phyloP scores from a whole-genome alignment of 2,329 filamentous ascomycete genomes.

The Shiraia bambusicola region DNA sequence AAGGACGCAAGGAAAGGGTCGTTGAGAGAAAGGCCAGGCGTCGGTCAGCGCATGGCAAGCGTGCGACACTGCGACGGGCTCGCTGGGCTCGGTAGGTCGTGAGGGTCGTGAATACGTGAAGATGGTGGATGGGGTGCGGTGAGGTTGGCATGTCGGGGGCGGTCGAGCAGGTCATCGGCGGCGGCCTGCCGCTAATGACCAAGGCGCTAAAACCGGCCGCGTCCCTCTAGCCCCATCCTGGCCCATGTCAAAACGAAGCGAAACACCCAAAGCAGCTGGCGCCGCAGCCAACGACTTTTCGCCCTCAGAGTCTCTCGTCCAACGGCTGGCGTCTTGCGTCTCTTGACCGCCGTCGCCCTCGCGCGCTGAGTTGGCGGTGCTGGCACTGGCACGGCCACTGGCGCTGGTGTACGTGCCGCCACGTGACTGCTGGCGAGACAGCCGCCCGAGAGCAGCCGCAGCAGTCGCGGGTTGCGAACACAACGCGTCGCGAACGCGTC shows the following conservation, averaged over 20 bases:
- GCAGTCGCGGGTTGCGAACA: conserved; percentile 3
- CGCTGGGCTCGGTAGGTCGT: conserved; percentile 16
- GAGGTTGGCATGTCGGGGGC: conserved; percentile 13
- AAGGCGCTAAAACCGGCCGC: conserved; percentile 6
- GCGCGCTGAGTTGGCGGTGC: neutral
- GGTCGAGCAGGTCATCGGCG: conserved; percentile 15
- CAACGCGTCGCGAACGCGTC: conserved; percentile 25
- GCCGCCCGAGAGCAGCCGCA: conserved; percentile 3
- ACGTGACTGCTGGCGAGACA: conserved; percentile 9
- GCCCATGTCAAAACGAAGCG: conserved; percentile 6
- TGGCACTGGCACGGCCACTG: too few species aligned
- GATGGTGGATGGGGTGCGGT: conserved; percentile 14
- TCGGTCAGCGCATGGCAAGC: conserved; percentile 26
- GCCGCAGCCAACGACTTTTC: conserved; percentile 6
- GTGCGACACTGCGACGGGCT: conserved; percentile 24
- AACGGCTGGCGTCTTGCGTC: too few species aligned
- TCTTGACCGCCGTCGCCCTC: conserved; percentile 3
- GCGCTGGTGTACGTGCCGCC: too few species aligned
- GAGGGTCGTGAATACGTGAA: conserved; percentile 26
- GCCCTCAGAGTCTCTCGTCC: conserved; percentile 8
- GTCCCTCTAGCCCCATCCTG: conserved; percentile 9
- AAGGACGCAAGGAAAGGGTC: conserved; percentile 27
- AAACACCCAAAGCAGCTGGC: conserved; percentile 12
- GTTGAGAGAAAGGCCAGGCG: conserved; percentile 13
- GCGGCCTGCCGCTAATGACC: conserved; percentile 14